Evolutionary conservation across 345 rosid genomes (phyloP), one percentile per base, ranked within the genome.

Genomic region (Rhizophora mangle): DNA sequence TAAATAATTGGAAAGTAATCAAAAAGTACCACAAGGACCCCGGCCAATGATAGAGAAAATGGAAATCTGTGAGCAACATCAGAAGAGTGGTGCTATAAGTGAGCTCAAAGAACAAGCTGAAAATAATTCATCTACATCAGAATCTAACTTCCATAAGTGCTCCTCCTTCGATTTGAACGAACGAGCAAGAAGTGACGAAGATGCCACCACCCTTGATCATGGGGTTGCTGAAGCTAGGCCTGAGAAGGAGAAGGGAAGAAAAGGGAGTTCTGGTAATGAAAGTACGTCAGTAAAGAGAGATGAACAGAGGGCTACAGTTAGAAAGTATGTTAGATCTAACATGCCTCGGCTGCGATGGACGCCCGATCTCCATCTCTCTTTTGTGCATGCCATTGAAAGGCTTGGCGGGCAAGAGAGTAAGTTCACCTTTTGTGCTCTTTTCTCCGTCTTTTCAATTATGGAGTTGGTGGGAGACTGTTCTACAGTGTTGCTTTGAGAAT

Each of bases 351-450:
- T 92, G 20, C 85, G 98, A 4, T 92, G 98, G 98, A 92, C 98
- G 74, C 96, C 88, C 5, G 96, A 87, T 57, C 91, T 92, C 54
- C 96, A 92, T 80, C 89, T 81, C 46, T 81, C 92, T 34, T 92
- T 92, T 66, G 82, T 88, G 34, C 86, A 81, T 18, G 96, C 95
- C 2, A 89, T 92, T 5, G 89, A 88, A 70, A 83, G 90, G 72
- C 96, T 92, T 63, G 96, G 98, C 16, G 95, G 96, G 32, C 96
- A 86, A 83, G 94, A 92, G 62, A 90, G 98, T 92, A 75, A 63
- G 98, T 77, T 64, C 31, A 6, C 4, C 20, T 26, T n/a, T 36
- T 15, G 6, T 55, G 8, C 21, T 7, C 22, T 34, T 34, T 34
- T 34, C 10, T 34, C 8, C 37, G 8, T 9, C 37, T 34, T 7